Evolutionary conservation across 768 basidiomycete species (phyloP).

Genomic region (Tricholomella constricta): DNA sequence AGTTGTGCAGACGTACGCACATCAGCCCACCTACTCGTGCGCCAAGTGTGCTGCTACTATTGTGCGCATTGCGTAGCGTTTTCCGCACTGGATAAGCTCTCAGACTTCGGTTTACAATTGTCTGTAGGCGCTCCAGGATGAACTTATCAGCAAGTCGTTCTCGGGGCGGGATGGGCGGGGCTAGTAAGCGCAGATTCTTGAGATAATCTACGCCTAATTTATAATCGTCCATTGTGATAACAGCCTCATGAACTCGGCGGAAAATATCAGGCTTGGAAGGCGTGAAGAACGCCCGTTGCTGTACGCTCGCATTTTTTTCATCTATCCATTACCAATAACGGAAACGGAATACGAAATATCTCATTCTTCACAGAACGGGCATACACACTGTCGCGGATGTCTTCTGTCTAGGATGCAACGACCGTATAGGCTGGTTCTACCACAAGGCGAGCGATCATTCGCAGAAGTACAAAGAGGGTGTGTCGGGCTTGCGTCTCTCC

Average conservation of each 20-base stretch:
- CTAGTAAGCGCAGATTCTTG: constrained; percentile 51
- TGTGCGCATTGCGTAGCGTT: constrained; percentile 40
- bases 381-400: constrained; percentile 81
- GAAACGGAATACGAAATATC: too few relatives aligned
- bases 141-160: constrained; percentile 83
- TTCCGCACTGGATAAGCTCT: background rate
- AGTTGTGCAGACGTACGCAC: constrained; percentile 61
- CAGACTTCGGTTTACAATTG: background rate
- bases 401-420: constrained; percentile 78
- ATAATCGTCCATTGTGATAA: background rate
- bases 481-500: constrained; percentile 15
- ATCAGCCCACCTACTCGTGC: constrained; percentile 72
- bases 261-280: constrained; percentile 71
- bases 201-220: background rate
- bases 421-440: constrained; percentile 82
- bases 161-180: constrained; percentile 82
- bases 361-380: constrained; percentile 56
- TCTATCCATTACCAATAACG: too few relatives aligned
- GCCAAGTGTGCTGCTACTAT: constrained; percentile 70
- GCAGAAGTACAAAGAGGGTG: constrained; percentile 89
- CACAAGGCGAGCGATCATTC: constrained; percentile 73
- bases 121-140: constrained; percentile 74
- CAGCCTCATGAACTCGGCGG: constrained; percentile 77
- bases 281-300: constrained; percentile 75
- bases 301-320: constrained; percentile 35